phyloP scores from a whole-genome alignment of 331 rosid species.

The Telfairia occidentalis region DNA sequence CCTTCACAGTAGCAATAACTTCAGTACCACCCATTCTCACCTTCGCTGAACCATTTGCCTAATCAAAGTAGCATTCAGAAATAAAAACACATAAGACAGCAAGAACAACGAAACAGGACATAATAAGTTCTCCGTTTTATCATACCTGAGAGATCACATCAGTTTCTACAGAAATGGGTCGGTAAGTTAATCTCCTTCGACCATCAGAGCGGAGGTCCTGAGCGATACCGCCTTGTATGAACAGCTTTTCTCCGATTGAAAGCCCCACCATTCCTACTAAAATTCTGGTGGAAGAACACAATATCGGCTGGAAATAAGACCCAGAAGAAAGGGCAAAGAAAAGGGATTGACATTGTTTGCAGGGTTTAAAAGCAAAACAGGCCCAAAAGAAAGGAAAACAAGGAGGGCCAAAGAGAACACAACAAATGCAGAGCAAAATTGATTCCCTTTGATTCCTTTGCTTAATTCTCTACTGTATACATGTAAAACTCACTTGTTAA shows the following conservation, averaged over 20 bases:
- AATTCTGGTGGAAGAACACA: not conserved
- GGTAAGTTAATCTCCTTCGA: constrained; percentile 52
- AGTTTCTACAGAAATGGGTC: constrained; percentile 63
- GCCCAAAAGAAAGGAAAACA: too few species aligned
- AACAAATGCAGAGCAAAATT: too few species aligned
- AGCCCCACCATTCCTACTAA: constrained; percentile 56
- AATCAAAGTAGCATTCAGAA: constrained; percentile 10
- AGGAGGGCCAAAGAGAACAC: too few species aligned
- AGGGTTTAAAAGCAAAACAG: too few species aligned
- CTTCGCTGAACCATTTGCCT: constrained; percentile 80
- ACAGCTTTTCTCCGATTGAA: constrained; percentile 55
- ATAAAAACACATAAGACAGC: not conserved
- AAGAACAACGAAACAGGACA: not conserved
- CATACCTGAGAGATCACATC: constrained; percentile 70
- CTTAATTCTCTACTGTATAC: too few species aligned
- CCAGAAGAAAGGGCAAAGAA: not conserved
- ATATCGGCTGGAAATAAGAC: not conserved
- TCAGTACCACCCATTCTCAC: constrained; percentile 70
- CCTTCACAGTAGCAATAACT: constrained; percentile 85
- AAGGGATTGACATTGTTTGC: not conserved
- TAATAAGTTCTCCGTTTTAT: not conserved
- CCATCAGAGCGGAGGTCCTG: constrained; percentile 89
- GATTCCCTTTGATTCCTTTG: too few species aligned
- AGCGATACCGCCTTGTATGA: constrained; percentile 74
- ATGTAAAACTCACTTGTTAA: too few species aligned